phyloP scores from a whole-genome alignment of 2,329 filamentous ascomycete genomes.

The Trichophyton equinum region DNA sequence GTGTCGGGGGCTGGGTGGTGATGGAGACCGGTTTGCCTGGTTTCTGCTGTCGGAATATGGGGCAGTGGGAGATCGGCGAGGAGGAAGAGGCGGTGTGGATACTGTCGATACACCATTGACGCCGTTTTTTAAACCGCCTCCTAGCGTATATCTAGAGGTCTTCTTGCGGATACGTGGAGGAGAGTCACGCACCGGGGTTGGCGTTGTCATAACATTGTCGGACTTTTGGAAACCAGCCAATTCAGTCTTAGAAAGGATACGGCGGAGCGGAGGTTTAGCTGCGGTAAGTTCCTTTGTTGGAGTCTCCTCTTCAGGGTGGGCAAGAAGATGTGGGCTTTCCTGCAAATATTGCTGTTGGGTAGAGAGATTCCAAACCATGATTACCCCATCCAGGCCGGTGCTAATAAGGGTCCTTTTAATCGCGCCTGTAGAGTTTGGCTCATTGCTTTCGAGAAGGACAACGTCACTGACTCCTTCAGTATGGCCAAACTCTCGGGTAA shows the following conservation, averaged over 20 bases:
- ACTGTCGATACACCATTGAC: slow-evolving; percentile 17
- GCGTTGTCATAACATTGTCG: slow-evolving; percentile 32
- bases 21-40: slow-evolving; percentile 24
- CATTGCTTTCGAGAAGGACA: slow-evolving; percentile 47
- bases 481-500: slow-evolving; percentile 88
- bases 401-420: slow-evolving; percentile 47
- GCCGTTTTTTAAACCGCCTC: slow-evolving; percentile 23
- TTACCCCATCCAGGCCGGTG: slow-evolving; percentile 65
- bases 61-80: slow-evolving; percentile 22
- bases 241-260: slow-evolving; percentile 77
- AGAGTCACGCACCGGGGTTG: slow-evolving; percentile 35
- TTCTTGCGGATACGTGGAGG: slow-evolving; percentile 44
- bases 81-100: slow-evolving; percentile 20
- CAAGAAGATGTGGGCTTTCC: slow-evolving; percentile 5
- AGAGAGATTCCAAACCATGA: slow-evolving; percentile 59
- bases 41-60: slow-evolving; percentile 18
- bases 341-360: slow-evolving; percentile 23
- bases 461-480: slow-evolving; percentile 87
- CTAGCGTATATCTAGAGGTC: slow-evolving; percentile 41
- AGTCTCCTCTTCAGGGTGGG: slow-evolving; percentile 26
- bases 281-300: slow-evolving; percentile 39
- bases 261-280: slow-evolving; percentile 61
- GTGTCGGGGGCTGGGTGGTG: slow-evolving; percentile 27
- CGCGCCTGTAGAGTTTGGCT: slow-evolving; percentile 30
- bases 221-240: slow-evolving; percentile 60